Base-by-base conservation (phyloP, 2,329 filamentous ascomycete genomes). In the Colletotrichum cuscutae region DNA sequence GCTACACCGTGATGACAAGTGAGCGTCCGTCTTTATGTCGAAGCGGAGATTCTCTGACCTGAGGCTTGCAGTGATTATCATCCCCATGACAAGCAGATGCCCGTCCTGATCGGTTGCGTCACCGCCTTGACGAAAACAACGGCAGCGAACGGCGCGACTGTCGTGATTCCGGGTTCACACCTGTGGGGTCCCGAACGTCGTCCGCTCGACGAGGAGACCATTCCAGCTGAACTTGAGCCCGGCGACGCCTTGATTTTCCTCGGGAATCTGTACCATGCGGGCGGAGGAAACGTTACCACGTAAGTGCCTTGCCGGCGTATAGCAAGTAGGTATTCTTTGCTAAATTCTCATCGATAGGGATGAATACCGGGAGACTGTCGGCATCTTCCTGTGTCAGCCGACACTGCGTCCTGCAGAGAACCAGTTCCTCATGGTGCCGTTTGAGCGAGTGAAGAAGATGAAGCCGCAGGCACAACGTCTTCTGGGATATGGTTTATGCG, bases 111-210 rank as follows among this genome's bases (percentile, higher is more conserved):
- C 8, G 81, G 81, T 19, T 83, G 82, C 60, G 79, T 82, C n/a
- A 80, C 79, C 57, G 82, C 83, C 1, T 73, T 82, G 67, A 83
- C 81, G 4, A 84, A 80, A 76, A 84, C 82, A 1, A 84, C 82
- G 1, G 79, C 77, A 22, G 81, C 83, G 52, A 85, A 85, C 57
- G 83, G 84, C 1, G 83, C 82, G 1, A 85, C 83, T 0, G 76
- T 83, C n/a, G 81, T 80, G 1, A 84, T 85, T 52, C 83, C 83
- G 0, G 79, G 80, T 6, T 82, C 80, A 12, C 84, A 85, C 71
- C 76, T 83, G 4, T 85, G 84, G 84, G 82, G 79, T 0, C 77
- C 80, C 6, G 81, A 84, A 0, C 78, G 81, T 0, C 77, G 76
- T 5, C 84, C 84, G 1, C 72, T 79, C 11, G 78, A 81, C 26